Conservation (phyloP, 352 stramenopile species). For the Pythium periplocum region DNA sequence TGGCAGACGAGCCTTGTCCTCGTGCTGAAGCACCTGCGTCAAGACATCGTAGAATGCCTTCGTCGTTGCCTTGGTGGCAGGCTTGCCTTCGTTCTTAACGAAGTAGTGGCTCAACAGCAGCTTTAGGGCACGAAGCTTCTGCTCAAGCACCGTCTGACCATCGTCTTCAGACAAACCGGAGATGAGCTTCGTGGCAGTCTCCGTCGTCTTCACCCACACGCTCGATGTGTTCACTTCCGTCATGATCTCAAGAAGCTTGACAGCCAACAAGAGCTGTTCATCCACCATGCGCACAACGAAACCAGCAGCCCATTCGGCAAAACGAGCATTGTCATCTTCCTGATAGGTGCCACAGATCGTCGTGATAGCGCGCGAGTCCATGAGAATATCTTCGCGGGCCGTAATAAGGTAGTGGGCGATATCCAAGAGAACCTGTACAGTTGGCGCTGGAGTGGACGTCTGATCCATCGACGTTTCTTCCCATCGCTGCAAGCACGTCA, state of each 20-base stretch:
- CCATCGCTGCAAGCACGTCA: conserved; percentile 59
- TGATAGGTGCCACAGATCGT: conserved; percentile 47
- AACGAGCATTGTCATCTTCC: conserved; percentile 6
- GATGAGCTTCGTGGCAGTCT: conserved; percentile 42
- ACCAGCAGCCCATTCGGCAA: conserved; percentile 13
- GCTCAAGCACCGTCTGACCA: conserved; percentile 2
- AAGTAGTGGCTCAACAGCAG: conserved; percentile 57
- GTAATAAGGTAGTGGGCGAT: conserved; percentile 42
- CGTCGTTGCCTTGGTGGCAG: conserved; percentile 21
- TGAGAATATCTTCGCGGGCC: conserved; percentile 69
- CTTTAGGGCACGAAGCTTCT: conserved; percentile 29
- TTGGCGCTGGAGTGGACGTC: conserved; percentile 12
- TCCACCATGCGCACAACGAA: conserved; percentile 26
- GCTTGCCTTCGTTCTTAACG: conserved; percentile 23
- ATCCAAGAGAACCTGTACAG: conserved; percentile 29
- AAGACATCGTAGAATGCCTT: conserved; percentile 58
- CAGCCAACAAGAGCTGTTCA: conserved; percentile 35
- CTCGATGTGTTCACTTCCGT: conserved; percentile 34
- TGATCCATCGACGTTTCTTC: conserved; percentile 8
- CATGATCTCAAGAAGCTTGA: conserved; percentile 63
- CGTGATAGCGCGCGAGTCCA: conserved; percentile 56
- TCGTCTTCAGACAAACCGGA: conserved; percentile 11
- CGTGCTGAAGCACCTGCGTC: conserved; percentile 34
- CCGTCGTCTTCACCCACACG: conserved; percentile 63
- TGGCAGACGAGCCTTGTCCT: conserved; percentile 30